Conservation (phyloP, 1,139 yeast species). For the Magnusiomyces tetraspermus region DNA sequence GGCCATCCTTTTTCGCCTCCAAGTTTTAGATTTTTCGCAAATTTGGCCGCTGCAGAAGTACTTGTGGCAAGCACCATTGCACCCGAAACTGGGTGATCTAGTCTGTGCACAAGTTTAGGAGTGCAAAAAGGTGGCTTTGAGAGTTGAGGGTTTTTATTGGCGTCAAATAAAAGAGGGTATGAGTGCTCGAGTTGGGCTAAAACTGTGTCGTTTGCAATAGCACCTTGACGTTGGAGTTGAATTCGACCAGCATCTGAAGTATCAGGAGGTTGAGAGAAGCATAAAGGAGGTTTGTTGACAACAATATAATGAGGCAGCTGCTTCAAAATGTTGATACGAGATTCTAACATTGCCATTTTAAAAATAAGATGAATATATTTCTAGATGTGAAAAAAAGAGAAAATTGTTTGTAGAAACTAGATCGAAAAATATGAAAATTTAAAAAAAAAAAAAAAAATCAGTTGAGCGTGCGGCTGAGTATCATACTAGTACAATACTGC, state of each 20-base stretch:
- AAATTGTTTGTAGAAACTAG: too few relatives aligned
- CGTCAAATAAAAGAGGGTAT: slow-evolving; percentile 20
- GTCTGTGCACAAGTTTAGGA: slow-evolving; percentile 26
- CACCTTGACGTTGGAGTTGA: background rate
- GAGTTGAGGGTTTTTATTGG: slow-evolving; percentile 3
- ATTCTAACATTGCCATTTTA: background rate
- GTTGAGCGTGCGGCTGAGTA: too few relatives aligned
- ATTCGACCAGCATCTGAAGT: slow-evolving; percentile 7
- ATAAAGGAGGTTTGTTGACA: slow-evolving; percentile 22
- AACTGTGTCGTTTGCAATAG: slow-evolving; percentile 11
- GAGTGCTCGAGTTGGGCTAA: slow-evolving; percentile 15
- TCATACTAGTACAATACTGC: too few relatives aligned
- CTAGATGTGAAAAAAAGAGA: too few relatives aligned
- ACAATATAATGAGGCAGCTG: slow-evolving; percentile 19
- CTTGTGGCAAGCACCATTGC: slow-evolving; percentile 28
- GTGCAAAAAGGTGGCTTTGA: slow-evolving; percentile 18
- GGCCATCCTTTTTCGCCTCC: slow-evolving; percentile 20
- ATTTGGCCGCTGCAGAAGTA: slow-evolving; percentile 19
- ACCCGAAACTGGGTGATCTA: slow-evolving; percentile 26
- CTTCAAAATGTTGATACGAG: slow-evolving; percentile 12
- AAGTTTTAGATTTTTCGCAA: slow-evolving; percentile 18
- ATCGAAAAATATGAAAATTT: too few relatives aligned
- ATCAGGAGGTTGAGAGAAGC: slow-evolving; percentile 21
- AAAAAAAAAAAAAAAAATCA: too few relatives aligned
- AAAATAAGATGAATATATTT: too few relatives aligned